Conservation (phyloP, 208 protist species). For the Crithidia acanthocephali region DNA sequence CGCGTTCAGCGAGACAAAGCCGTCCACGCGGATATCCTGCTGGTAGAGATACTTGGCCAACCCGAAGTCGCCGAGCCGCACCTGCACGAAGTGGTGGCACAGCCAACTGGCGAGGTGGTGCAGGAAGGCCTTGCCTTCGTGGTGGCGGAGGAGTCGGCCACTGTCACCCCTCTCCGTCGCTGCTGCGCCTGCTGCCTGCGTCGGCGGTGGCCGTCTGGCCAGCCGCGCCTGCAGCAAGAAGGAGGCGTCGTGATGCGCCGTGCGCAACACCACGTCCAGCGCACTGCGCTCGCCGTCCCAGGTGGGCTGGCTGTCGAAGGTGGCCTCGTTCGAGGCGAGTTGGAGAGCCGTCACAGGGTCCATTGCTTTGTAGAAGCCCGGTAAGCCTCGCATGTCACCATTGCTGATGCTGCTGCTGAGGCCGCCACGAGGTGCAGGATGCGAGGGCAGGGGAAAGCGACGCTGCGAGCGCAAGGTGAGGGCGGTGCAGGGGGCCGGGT, state of each 20-base stretch:
- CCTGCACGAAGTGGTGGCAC: slow-evolving; percentile 55
- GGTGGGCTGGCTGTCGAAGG: slow-evolving; percentile 22
- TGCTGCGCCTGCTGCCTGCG: neutral
- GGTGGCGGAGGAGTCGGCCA: neutral
- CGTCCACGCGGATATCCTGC: slow-evolving; percentile 39
- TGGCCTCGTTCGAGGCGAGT: neutral
- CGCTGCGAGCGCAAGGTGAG: neutral
- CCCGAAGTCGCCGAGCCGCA: slow-evolving; percentile 84
- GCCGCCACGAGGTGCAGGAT: neutral
- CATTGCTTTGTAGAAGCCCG: neutral
- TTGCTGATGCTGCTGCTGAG: neutral
- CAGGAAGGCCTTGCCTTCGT: slow-evolving; percentile 11
- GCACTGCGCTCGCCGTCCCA: slow-evolving; percentile 23
- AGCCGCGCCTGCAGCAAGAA: slow-evolving; percentile 27
- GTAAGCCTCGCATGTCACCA: neutral
- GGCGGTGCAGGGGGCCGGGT: slow-evolving; percentile 1
- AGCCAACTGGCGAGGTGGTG: slow-evolving; percentile 48
- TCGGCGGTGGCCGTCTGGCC: slow-evolving; percentile 15
- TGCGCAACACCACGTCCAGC: slow-evolving; percentile 25
- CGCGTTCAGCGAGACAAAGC: slow-evolving; percentile 46
- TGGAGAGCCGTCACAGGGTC: slow-evolving; percentile 10
- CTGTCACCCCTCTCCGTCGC: neutral
- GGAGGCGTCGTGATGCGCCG: slow-evolving; percentile 14
- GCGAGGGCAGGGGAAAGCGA: neutral
- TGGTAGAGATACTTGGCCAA: slow-evolving; percentile 60